phyloP scores from a whole-genome alignment of 2,329 filamentous ascomycete genomes.

The Periglandula ipomoeae region DNA sequence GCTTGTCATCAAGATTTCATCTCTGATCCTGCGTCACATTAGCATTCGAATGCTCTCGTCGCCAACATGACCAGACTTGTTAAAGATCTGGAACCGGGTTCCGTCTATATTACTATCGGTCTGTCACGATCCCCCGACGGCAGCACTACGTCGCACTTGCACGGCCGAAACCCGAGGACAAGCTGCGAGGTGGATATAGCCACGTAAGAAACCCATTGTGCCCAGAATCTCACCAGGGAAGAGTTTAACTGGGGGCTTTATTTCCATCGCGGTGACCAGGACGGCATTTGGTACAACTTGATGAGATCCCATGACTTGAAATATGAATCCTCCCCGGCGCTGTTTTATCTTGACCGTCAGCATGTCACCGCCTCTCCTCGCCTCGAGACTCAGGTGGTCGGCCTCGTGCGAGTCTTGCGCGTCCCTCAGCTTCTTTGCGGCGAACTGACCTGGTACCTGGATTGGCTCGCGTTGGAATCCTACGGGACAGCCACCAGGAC shows the following conservation, averaged over 20 bases:
- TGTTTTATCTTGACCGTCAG: conserved; percentile 12
- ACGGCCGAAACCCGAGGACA: neutral
- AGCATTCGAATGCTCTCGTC: neutral
- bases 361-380: conserved; percentile 18
- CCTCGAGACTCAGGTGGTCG: conserved; percentile 19
- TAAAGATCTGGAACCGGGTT: conserved; percentile 6
- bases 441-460: conserved; percentile 20
- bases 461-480: conserved; percentile 20
- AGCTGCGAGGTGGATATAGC: conserved; percentile 10
- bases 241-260: conserved; percentile 30
- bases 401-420: conserved; percentile 20
- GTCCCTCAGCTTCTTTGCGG: conserved; percentile 11
- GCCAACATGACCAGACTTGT: conserved; percentile 4
- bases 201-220: conserved; percentile 13
- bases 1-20: too few relatives aligned
- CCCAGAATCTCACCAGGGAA: conserved; percentile 14
- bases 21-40: neutral
- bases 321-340: conserved; percentile 4
- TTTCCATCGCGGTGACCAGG: conserved; percentile 18
- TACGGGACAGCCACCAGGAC: conserved; percentile 16
- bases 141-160: neutral
- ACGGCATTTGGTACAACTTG: conserved; percentile 19
- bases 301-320: neutral
- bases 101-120: conserved; percentile 7
- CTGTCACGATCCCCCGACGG: neutral